Evolutionary conservation across 1,284 basidiomycete genomes (phyloP).

Genomic region (Pseudozyma flocculosa): DNA sequence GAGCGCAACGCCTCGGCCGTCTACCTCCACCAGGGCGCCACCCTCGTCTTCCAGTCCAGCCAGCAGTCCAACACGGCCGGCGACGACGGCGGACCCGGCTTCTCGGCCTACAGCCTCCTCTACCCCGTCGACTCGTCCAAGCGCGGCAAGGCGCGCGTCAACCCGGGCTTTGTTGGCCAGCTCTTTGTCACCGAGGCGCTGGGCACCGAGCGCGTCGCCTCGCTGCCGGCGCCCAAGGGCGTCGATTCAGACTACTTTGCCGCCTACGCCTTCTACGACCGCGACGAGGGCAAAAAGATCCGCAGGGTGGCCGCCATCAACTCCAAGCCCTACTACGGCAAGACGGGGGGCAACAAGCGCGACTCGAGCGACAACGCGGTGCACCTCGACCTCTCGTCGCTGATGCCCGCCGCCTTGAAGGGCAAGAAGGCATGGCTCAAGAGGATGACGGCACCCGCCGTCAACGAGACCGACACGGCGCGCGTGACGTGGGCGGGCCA

Average conservation of each 20-base stretch:
- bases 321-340: conserved; percentile 3
- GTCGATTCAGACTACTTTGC: background rate
- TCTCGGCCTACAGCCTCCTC: conserved; percentile 8
- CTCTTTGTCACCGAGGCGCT: conserved; percentile 8
- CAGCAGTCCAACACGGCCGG: conserved; percentile 6
- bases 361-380: background rate
- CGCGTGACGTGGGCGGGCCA: conserved; percentile 9
- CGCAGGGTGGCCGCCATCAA: conserved; percentile 4
- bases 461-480: conserved; percentile 4
- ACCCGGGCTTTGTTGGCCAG: conserved; percentile 4
- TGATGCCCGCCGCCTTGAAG: background rate
- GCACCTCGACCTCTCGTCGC: background rate
- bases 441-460: conserved; percentile 3
- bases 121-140: conserved; percentile 5
- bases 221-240: background rate
- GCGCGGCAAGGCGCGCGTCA: conserved; percentile 2
- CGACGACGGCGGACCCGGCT: conserved; percentile 4
- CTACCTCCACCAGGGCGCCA: conserved; percentile 7
- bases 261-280: conserved; percentile 5
- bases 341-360: background rate
- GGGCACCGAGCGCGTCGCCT: background rate
- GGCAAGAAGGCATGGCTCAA: background rate
- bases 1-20: conserved; percentile 6
- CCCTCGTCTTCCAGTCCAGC: conserved; percentile 4
- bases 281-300: background rate